Evolutionary conservation across 2,329 filamentous ascomycete genomes (phyloP), one percentile per base, ranked within the genome.

Genomic region (Pseudonectria buxi): DNA sequence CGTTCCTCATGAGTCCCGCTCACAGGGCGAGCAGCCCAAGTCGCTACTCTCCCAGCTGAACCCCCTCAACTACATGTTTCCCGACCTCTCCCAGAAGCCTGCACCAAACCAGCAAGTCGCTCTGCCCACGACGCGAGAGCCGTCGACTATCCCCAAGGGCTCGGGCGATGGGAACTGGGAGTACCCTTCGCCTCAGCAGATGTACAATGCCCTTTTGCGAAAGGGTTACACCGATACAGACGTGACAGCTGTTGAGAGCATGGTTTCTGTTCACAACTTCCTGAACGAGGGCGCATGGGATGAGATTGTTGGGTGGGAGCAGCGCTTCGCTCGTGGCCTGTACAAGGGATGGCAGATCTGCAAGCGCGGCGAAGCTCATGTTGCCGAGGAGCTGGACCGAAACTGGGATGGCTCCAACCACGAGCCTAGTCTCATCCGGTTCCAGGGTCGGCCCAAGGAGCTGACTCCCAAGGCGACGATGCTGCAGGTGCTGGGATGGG

Each of bases 221-320:
- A 98, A 98, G 64, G 92, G 92, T 39, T 92, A 95, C 63, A 88
- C 84, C 1, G 89, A 96, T 58, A 96, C 92, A 0, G 89, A 94
- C 37, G 77, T 87, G 36, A 92, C 90, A 14, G 88, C 89, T 4
- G 89, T 98, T 11, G 89, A 95, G 63, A 81, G 83, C 55, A 98
- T 98, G 92, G 92, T 98, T 6, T 84, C 87, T 1, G 87, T 96
- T 10, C 92, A 98, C 70, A 98, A 98, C 64, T 96, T 95, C 55
- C 64, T 98, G 40, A 98, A 98, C 59, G 92, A 98, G 61, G 92
- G 92, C 45, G 92, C 92, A 7, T 98, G 92, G 92, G 75, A 77
- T 13, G 92, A 98, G 70, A 94, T 98, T 55, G 74, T 92, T 46
- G 84, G 83, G 28, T 96, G 90, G 90, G 92, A 98, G 69, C 74